Evolutionary conservation across 345 rosid genomes (phyloP).

Genomic region (Acer saccharum): DNA sequence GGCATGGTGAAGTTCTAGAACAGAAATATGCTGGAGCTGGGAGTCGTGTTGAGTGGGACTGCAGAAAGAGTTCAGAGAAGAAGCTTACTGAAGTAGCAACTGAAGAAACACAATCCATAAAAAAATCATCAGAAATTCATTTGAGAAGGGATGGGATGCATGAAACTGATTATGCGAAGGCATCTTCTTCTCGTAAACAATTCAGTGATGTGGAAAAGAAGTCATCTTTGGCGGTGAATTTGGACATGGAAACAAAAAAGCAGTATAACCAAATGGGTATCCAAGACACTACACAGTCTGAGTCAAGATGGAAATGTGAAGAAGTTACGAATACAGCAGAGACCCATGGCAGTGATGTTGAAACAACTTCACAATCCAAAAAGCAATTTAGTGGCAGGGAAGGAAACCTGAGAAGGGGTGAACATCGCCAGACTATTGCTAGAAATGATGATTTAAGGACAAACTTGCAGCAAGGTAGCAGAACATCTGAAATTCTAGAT

Average conservation of each 20-base stretch:
- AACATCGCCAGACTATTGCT: constrained; percentile 13
- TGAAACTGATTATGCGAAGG: constrained; percentile 35
- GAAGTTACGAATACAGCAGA: constrained; percentile 40
- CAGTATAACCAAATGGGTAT: constrained; percentile 32
- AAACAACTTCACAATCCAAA: constrained; percentile 40
- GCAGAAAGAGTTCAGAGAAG: constrained; percentile 74
- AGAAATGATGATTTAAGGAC: constrained; percentile 29
- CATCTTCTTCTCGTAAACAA: constrained; percentile 34
- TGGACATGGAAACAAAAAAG: constrained; percentile 42
- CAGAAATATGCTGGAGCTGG: constrained; percentile 28
- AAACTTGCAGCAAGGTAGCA: constrained; percentile 32
- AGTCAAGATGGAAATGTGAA: constrained; percentile 40
- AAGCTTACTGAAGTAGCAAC: constrained; percentile 42
- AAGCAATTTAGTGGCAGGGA: constrained; percentile 40
- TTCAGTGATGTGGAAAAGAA: constrained; percentile 36
- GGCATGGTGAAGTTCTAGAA: constrained; percentile 25
- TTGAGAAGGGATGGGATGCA: constrained; percentile 32
- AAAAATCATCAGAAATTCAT: constrained; percentile 40
- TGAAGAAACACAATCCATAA: constrained; percentile 45
- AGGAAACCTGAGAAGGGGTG: constrained; percentile 33
- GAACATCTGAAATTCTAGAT: constrained; percentile 37
- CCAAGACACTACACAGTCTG: constrained; percentile 31
- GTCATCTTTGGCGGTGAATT: constrained; percentile 30
- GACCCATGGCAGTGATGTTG: constrained; percentile 40
- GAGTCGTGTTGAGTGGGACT: constrained; percentile 47